Evolutionary conservation across 768 basidiomycete species (phyloP).

Genomic region (Tylopilus sp.): DNA sequence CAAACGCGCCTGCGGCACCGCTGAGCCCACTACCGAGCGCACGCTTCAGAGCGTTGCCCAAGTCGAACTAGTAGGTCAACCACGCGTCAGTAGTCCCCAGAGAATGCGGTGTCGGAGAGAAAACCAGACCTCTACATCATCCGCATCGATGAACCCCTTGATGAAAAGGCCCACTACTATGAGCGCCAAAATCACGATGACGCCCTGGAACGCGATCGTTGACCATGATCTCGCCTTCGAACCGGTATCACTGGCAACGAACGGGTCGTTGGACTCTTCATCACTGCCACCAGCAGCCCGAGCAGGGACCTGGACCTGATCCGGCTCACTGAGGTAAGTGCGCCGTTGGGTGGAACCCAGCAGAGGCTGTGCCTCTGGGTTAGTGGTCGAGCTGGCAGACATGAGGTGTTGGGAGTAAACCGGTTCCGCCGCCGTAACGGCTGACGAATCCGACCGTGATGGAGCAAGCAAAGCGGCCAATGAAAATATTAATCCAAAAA

Average conservation of each 20-base stretch:
- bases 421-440: neutral
- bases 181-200: conserved; percentile 35
- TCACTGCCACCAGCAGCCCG: conserved; percentile 4
- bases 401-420: conserved; percentile 14
- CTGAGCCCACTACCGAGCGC: conserved; percentile 90
- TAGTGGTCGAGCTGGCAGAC: conserved; percentile 12
- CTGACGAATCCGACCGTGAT: neutral
- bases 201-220: conserved; percentile 26
- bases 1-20: conserved; percentile 67
- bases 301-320: neutral
- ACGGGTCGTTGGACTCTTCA: conserved; percentile 17
- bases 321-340: conserved; percentile 13
- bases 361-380: conserved; percentile 23
- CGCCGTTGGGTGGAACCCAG: conserved; percentile 15
- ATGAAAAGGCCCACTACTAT: conserved; percentile 51
- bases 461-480: no score
- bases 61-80: conserved; percentile 61
- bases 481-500: no score
- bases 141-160: conserved; percentile 68
- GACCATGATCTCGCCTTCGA: conserved; percentile 12
- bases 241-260: no score
- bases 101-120: conserved; percentile 24
- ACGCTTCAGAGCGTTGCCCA: conserved; percentile 67
- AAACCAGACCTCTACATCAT: conserved; percentile 57
- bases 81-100: conserved; percentile 44